Evolutionary conservation across 768 basidiomycete genomes (phyloP), one percentile per base, ranked within the genome.

Genomic region (Pleurotus pulmonarius): DNA sequence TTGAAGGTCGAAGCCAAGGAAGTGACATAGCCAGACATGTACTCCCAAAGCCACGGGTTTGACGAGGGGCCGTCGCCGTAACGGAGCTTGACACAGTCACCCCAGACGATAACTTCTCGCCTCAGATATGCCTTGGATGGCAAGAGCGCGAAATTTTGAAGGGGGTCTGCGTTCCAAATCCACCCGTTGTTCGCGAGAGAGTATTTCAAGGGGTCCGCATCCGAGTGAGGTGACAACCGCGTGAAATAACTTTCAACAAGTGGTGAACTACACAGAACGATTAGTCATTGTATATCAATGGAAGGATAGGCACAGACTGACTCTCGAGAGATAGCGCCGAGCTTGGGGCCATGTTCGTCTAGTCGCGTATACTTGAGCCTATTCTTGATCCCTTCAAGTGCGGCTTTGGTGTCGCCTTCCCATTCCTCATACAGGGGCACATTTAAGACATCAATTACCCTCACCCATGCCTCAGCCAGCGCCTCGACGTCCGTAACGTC

Each of bases 151-250:
- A 99, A 99, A 73, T 98, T 98, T 60, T 86, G 80, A 13, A 98
- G 80, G 0, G 97, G 96, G 66, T 99, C 87, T 2, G 96, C 95
- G 60, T 88, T 75, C 96, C 97, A 99, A 61, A 99, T 94, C 97
- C 97, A 99, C 2, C 97, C 97, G 67, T 99, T 99, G 71, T 98
- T 98, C 4, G 96, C 97, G 25, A 99, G 75, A 2, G 90, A 87
- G 65, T 94, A 90, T 12, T 80, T 74, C 26, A 75, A 65, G n/a
- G 77, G 80, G 52, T 82, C 78, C 12, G 75, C 69, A 37, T 73
- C 58, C 7, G 69, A 64, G 20, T 64, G 22, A 34, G 75, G 80
- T 39, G 60, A 75, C 11, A 98, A 70, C 22, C 94, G 87, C 1
- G 94, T 98, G 72, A 99, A 99, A 74, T 98, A 98, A 3, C 81